phyloP scores from a whole-genome alignment of 2,329 filamentous ascomycete species.

The Colletotrichum tamarilloi region DNA sequence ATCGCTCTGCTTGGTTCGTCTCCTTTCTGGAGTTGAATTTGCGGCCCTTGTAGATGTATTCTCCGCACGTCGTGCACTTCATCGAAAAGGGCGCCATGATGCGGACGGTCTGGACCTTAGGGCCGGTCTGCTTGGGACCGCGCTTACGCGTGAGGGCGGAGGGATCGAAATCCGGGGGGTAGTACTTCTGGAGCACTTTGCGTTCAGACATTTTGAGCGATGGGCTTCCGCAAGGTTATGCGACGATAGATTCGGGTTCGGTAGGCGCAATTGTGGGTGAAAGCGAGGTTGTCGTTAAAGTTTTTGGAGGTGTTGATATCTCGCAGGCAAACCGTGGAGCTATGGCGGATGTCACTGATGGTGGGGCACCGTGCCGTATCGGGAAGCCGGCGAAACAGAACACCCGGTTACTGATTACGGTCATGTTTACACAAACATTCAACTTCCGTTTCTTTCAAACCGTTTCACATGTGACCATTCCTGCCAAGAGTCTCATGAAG shows the following conservation, averaged over 20 bases:
- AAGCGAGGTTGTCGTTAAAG: constrained; percentile 7
- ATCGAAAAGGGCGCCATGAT: constrained; percentile 91
- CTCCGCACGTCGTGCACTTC: constrained; percentile 72
- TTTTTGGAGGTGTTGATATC: not conserved
- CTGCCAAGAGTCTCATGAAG: not conserved
- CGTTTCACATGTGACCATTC: not conserved
- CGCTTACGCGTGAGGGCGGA: constrained; percentile 78
- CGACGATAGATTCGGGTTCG: not conserved
- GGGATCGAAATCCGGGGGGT: constrained; percentile 89
- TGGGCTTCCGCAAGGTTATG: not conserved
- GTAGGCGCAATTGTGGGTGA: not conserved
- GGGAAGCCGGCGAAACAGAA: not conserved
- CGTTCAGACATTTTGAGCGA: constrained; percentile 80
- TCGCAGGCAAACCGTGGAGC: not conserved
- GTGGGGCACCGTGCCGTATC: not conserved
- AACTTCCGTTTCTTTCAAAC: not conserved
- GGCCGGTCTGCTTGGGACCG: constrained; percentile 77
- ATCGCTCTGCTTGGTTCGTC: constrained; percentile 86
- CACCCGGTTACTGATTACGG: not conserved
- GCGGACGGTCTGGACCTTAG: constrained; percentile 86
- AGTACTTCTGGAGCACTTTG: constrained; percentile 78
- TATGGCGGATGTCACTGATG: constrained; percentile 19
- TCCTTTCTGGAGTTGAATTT: constrained; percentile 98
- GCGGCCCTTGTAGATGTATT: constrained; percentile 91
- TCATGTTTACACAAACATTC: not conserved